These are phyloP conservation scores for Groenewaldozyma salmanticensis DNA, from an alignment of 805 yeast genomes.

Conservation along the genomic window DNA sequence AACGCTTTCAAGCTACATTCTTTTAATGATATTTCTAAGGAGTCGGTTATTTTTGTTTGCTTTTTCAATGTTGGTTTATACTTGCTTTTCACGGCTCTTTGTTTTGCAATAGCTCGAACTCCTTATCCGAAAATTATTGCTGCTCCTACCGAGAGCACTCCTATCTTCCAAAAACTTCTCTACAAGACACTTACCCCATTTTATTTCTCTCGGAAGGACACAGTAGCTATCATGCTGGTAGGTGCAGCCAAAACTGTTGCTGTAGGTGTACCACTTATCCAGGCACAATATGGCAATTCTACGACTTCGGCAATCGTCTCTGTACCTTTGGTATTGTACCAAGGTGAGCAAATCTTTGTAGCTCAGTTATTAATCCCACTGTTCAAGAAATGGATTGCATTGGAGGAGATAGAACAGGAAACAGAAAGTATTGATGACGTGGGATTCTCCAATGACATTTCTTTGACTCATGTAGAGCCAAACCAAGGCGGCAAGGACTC, in stretches of 20 bases:
- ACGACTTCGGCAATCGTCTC: conserved; percentile 49
- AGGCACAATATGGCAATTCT: conserved; percentile 67
- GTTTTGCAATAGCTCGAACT: conserved; percentile 55
- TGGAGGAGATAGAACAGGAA: conserved; percentile 2
- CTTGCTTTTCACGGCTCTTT: conserved; percentile 59
- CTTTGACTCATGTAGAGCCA: background rate
- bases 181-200: conserved; percentile 49
- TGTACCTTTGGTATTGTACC: conserved; percentile 78
- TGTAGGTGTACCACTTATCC: conserved; percentile 72
- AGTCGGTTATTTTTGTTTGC: conserved; percentile 63
- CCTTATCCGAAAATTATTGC: conserved; percentile 27
- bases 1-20: conserved; percentile 82
- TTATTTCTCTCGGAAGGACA: conserved; percentile 59
- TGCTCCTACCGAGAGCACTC: conserved; percentile 39
- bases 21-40: conserved; percentile 58
- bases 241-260: conserved; percentile 95
- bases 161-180: conserved; percentile 34
- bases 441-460: background rate
- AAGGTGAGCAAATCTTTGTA: conserved; percentile 75
- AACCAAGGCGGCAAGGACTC: background rate
- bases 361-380: conserved; percentile 63
- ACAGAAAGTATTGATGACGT: background rate
- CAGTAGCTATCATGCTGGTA: conserved; percentile 73
- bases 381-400: conserved; percentile 54
- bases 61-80: conserved; percentile 79